Base-by-base conservation (phyloP, 768 basidiomycete species). In the Serendipita indica region DNA sequence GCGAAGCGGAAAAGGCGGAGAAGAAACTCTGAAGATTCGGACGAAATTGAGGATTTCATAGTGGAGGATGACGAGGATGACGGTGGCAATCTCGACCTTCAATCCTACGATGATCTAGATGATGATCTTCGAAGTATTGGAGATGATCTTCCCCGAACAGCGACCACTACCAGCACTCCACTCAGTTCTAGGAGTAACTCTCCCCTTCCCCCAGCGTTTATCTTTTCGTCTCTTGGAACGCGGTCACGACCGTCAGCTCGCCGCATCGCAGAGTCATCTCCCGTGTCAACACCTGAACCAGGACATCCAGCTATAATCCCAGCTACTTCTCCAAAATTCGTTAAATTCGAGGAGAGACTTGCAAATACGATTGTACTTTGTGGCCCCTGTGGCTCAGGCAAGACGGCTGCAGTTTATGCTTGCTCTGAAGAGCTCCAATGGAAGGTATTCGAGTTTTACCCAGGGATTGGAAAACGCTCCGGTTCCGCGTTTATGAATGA, bases 361-460 rank as follows among this genome's bases (percentile, higher is more conserved):
- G 83, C 84, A 49, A 98, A 97, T 68, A 85, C 90, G 0, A 86
- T 98, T 52, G 72, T 99, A 13, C 77, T 99, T 37, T 68, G 73
- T 39, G 96, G 96, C 0, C 91, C 90, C 0, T 71, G 77, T 32
- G 94, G 93, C 10, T 76, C 75, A 57, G 96, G 96, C 32, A 99
- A 99, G 72, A 93, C 91, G 3, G 83, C 89, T 1, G 79, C 89
- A 20, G 85, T 96, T 1, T 92, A 96, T 70, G 92, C 94, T 0
- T 93, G 91, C 66, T 90, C 92, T 3, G 80, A 83, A 58, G 94
- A 99, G 70, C 75, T 99, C 33, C 89, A 84, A 13, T 99, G 89
- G 89, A 89, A 93, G 54, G 81, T 98, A 12, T 96, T 97, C 66
- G 96, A 99, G 69, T 91, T 98, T 12, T 86, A 92, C 71, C 89